Conservation (phyloP, 2,329 filamentous ascomycete species). For the Aspergillus phoenicis region DNA sequence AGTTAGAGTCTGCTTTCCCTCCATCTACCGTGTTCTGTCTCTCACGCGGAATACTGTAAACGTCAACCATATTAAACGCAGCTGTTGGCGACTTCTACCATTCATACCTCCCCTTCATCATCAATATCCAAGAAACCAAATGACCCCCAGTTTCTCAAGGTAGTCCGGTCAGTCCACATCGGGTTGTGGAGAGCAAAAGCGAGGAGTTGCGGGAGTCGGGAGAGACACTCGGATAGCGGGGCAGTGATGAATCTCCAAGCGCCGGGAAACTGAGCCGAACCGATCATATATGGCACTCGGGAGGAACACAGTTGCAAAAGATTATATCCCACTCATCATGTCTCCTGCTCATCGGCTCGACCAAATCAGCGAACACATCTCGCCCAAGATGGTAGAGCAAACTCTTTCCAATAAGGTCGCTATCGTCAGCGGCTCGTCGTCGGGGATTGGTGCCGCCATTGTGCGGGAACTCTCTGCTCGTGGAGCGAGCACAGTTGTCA, state of each 20-base stretch:
- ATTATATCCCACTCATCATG: background rate
- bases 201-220: no score
- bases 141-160: background rate
- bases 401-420: slow-evolving; percentile 23
- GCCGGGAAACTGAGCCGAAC: background rate
- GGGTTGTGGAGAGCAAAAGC: background rate
- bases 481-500: slow-evolving; percentile 53
- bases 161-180: background rate
- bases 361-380: background rate
- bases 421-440: slow-evolving; percentile 29
- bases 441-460: slow-evolving; percentile 29
- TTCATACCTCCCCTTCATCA: no score
- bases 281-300: background rate
- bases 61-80: no score
- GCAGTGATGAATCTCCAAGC: background rate
- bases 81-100: no score
- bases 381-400: background rate
- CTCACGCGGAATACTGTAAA: no score
- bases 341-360: background rate
- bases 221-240: no score
- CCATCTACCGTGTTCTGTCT: no score
- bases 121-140: no score
- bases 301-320: no score
- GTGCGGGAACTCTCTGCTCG: slow-evolving; percentile 46
- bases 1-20: no score